A percentile compares a stretch with the other conserved stretches of the same genome.
Evolutionary conservation across 768 basidiomycete genomes (phyloP).

Genomic region (Collybia nuda): DNA sequence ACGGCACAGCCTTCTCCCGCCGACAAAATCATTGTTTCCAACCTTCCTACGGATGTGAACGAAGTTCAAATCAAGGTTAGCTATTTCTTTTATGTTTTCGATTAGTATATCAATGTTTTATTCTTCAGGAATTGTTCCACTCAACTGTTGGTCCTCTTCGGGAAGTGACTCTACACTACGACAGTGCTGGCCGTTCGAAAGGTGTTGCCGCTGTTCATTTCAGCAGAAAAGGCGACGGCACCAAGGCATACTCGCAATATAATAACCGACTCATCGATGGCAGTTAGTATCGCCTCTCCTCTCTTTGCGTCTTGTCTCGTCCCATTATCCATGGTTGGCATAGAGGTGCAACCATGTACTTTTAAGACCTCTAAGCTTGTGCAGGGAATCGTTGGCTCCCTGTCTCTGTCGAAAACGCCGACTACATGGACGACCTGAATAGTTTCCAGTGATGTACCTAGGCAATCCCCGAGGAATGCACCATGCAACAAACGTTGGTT

Average conservation of each 20-base stretch:
- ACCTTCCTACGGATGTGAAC: constrained; percentile 90
- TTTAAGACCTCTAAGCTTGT: constrained; percentile 31
- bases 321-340: constrained; percentile 24
- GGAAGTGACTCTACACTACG: constrained; percentile 84
- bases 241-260: constrained; percentile 91
- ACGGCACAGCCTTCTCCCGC: constrained; percentile 47
- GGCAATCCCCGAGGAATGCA: neutral
- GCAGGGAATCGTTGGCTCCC: constrained; percentile 40
- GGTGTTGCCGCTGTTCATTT: constrained; percentile 89
- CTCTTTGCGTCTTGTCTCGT: constrained; percentile 40
- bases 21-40: constrained; percentile 95
- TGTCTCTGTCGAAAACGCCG: constrained; percentile 38
- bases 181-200: constrained; percentile 83
- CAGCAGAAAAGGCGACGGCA: constrained; percentile 82
- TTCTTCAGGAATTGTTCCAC: constrained; percentile 82
- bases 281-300: constrained; percentile 89
- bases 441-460: neutral
- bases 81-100: constrained; percentile 7
- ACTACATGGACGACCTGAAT: constrained; percentile 7
- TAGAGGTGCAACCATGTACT: constrained; percentile 20
- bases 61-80: constrained; percentile 90
- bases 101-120: neutral
- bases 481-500: neutral
- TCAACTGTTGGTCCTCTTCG: constrained; percentile 86
- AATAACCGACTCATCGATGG: constrained; percentile 99